phyloP scores from a whole-genome alignment of 495 filamentous ascomycete genomes.

The Hyphodiscus hymeniophilus region DNA sequence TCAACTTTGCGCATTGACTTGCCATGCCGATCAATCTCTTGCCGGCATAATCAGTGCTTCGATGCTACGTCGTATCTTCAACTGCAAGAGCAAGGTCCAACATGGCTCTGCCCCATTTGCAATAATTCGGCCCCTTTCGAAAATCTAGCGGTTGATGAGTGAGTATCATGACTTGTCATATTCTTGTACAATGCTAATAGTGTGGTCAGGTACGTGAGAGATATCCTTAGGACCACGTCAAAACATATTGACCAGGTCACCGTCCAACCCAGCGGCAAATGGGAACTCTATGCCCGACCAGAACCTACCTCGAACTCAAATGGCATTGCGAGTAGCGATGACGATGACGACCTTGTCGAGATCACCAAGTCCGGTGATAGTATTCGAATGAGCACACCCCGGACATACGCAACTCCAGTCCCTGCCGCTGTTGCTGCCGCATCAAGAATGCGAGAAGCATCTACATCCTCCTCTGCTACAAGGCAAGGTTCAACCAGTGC shows the following conservation, averaged over 20 bases:
- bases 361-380: constrained; percentile 43
- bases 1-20: constrained; percentile 73
- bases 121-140: constrained; percentile 76
- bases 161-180: constrained; percentile 25
- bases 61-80: constrained; percentile 91
- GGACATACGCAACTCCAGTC: constrained; percentile 3
- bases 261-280: constrained; percentile 79
- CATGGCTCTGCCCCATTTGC: constrained; percentile 91
- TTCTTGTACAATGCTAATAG: background rate
- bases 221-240: constrained; percentile 68
- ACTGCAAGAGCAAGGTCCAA: constrained; percentile 89
- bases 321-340: constrained; percentile 35
- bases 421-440: background rate
- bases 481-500: constrained; percentile 7
- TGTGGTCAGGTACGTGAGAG: constrained; percentile 70
- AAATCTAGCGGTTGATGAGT: constrained; percentile 79
- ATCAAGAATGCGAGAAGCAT: constrained; percentile 46
- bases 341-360: constrained; percentile 63
- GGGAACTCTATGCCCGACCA: constrained; percentile 44
- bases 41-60: constrained; percentile 90
- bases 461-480: constrained; percentile 17
- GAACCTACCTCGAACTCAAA: constrained; percentile 18
- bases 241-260: constrained; percentile 71
- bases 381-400: constrained; percentile 26
- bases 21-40: constrained; percentile 71